Percentiles rank a stretch among this genome's conserved stretches.
Evolutionary conservation across 148 eudicot genomes (phyloP).

Genomic region (Rhododendron ovatum): DNA sequence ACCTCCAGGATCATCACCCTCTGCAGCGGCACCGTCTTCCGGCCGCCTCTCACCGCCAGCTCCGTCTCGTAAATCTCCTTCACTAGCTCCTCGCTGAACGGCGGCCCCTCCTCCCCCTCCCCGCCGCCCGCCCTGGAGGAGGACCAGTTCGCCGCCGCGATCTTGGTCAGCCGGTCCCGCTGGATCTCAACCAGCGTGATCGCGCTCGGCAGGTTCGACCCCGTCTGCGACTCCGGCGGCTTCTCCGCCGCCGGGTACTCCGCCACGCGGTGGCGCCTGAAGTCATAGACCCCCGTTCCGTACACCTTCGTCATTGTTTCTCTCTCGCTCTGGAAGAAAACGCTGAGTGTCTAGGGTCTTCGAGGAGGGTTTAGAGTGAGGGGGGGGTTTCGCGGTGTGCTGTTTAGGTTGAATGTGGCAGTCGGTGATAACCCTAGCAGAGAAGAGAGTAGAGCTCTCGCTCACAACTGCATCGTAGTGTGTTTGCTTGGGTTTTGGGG

Average conservation of each 20-base stretch:
- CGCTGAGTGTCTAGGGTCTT: too few species aligned
- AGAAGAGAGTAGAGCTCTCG: background rate
- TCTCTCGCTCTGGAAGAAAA: background rate
- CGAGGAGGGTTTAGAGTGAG: background rate
- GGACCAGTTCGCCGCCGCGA: slow-evolving; percentile 66
- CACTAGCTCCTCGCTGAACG: slow-evolving; percentile 60
- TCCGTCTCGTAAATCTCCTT: slow-evolving; percentile 81
- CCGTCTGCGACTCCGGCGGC: slow-evolving; percentile 39
- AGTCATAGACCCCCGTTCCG: slow-evolving; percentile 81
- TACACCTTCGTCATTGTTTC: slow-evolving; percentile 65
- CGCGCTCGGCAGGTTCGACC: slow-evolving; percentile 43
- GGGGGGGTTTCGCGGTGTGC: background rate
- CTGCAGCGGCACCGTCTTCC: slow-evolving; percentile 76
- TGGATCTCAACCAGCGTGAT: slow-evolving; percentile 78
- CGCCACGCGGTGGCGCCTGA: slow-evolving; percentile 95
- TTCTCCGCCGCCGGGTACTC: slow-evolving; percentile 65
- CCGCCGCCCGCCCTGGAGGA: slow-evolving; percentile 22
- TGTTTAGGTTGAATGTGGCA: background rate
- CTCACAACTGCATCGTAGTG: background rate
- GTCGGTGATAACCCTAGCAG: background rate
- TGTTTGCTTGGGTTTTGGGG: too few species aligned
- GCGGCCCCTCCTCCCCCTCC: slow-evolving; percentile 14
- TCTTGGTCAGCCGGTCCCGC: slow-evolving; percentile 71
- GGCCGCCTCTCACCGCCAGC: slow-evolving; percentile 48
- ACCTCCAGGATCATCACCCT: slow-evolving; percentile 95